Base-by-base conservation (phyloP, 805 yeast genomes). In the Candida takata region DNA sequence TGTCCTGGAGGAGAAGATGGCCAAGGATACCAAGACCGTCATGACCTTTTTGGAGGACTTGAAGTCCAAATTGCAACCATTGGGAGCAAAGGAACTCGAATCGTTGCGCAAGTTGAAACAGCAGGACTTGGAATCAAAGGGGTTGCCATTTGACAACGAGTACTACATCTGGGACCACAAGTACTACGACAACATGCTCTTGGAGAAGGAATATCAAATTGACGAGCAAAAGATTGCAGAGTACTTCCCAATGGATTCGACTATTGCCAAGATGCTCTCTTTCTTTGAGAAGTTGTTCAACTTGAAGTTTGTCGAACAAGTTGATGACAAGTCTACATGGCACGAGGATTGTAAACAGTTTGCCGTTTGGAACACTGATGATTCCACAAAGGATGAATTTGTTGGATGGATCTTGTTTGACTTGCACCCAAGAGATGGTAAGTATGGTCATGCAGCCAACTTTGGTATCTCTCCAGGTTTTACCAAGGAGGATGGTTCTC, bases 381-480 rank as follows among this genome's bases (percentile, higher is more conserved):
- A 67, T 28, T 53, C 55, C 20, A 47, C 54, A n/a, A 44, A 48
- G 2, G 77, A 78, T 12, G 70, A 66, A 41, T 84, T 85, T 60
- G 70, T 75, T 40, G 95, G 95, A 21, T 80, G 84, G 74, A 60
- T 85, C 31, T 81, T 77, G 58, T 75, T 85, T 43, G 95, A 85
- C 57, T 62, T 84, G 51, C 88, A 83, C 56, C 94, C 95, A 45
- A 72, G 95, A 53, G 81, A 78, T 38, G 90, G 90, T 48, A 85
- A 85, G 57, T 85, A 83, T 60, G 84, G 87, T 2, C 95, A 85
- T 56, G 95, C 95, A 29, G 95, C 95, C 6, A 81, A 81, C 54
- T 84, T 85, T 53, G 79, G 79, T 13, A 56, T 83, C 33, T 61
- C 67, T 9, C 74, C 84, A 10, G 80, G 87, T 2, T 82, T 64